A percentile compares a stretch with the other conserved stretches of the same genome.
Evolutionary conservation across 225 moss, liverwort and hornwort genomes (phyloP).

Genomic region (Antitrichia curtipendula): DNA sequence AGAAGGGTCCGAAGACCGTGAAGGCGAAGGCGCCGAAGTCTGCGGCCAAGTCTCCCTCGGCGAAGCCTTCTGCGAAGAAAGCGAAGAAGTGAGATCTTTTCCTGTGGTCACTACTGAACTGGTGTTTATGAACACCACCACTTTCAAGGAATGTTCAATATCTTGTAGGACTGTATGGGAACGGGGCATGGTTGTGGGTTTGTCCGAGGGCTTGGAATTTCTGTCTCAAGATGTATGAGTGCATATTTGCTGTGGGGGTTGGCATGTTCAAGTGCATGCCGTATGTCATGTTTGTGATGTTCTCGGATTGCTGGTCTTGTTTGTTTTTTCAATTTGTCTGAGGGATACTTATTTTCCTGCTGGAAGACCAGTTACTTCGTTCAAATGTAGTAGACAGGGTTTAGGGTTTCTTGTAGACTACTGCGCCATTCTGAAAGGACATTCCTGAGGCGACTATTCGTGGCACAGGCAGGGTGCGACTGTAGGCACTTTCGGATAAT

Average conservation of each 20-base stretch:
- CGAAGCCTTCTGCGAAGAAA: constrained; percentile 53
- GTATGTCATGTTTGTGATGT: too few species aligned
- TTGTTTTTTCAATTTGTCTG: too few species aligned
- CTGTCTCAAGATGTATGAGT: background rate
- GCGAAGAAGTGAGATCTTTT: constrained; percentile 53
- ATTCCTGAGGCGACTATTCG: background rate
- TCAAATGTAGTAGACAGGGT: too few species aligned
- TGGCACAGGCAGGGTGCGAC: too few species aligned
- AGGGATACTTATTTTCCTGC: too few species aligned
- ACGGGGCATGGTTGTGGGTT: too few species aligned
- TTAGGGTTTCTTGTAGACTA: too few species aligned
- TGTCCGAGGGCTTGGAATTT: too few species aligned
- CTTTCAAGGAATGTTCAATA: background rate
- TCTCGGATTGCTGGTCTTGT: too few species aligned
- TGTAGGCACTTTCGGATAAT: too few species aligned
- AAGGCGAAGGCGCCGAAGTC: background rate
- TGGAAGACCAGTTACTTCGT: too few species aligned
- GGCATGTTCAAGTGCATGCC: background rate
- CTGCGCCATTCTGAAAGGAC: too few species aligned
- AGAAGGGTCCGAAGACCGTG: constrained; percentile 43
- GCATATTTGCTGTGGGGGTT: background rate
- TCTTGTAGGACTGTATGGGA: background rate
- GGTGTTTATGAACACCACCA: constrained; percentile 19
- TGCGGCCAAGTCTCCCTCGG: constrained; percentile 8
- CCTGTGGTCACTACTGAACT: background rate